phyloP scores from a whole-genome alignment of 2,329 filamentous ascomycete genomes.

The Fonsecaea multimorphosa region DNA sequence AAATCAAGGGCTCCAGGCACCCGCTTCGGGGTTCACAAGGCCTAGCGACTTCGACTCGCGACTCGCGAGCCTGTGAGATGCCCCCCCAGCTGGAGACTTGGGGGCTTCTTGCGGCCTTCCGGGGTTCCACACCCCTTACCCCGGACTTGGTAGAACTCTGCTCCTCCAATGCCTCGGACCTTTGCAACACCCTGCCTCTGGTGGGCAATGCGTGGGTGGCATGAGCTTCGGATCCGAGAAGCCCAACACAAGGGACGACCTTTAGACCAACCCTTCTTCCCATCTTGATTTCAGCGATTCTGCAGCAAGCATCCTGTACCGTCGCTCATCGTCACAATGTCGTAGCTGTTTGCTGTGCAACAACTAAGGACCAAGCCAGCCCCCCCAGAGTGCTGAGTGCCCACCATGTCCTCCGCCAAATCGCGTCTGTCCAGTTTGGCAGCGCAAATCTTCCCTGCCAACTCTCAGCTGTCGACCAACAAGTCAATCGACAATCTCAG shows the following conservation, averaged over 20 bases:
- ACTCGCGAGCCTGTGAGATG: background rate
- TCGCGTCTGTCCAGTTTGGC: constrained; percentile 66
- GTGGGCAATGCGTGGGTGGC: too few relatives aligned
- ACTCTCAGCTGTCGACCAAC: constrained; percentile 36
- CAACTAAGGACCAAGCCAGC: background rate
- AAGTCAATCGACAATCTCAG: constrained; percentile 43
- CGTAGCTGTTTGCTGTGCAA: constrained; percentile 5
- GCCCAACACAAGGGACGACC: background rate
- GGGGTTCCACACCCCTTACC: background rate
- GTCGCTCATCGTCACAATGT: constrained; percentile 2
- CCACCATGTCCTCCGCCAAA: constrained; percentile 67
- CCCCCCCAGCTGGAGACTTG: background rate
- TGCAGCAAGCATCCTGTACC: background rate
- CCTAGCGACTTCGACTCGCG: background rate
- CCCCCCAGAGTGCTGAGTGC: background rate
- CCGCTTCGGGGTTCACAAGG: background rate
- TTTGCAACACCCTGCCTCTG: background rate
- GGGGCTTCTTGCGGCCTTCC: background rate
- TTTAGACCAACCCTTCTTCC: background rate
- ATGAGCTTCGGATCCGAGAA: background rate
- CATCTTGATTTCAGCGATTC: background rate
- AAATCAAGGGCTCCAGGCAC: background rate
- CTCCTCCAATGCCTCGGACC: background rate
- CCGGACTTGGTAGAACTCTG: background rate
- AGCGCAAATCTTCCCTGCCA: constrained; percentile 48